These are phyloP conservation scores for Phalaenopsis hybrid DNA, from an alignment of 116 monocot genomes.

Conservation along the genomic window DNA sequence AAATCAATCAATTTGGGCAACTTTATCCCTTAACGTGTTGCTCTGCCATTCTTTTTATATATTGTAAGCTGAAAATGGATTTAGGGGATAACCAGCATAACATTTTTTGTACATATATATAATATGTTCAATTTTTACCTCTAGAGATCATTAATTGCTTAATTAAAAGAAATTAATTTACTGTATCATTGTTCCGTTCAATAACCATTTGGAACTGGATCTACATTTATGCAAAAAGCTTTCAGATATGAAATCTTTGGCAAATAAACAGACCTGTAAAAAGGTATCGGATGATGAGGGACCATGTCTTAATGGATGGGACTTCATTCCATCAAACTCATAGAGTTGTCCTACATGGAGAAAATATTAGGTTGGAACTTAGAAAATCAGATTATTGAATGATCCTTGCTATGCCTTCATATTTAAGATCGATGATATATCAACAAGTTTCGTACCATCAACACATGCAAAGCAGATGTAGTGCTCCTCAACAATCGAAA, in stretches of 20 bases:
- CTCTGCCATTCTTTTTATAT: neutral
- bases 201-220: neutral
- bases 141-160: neutral
- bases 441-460: neutral
- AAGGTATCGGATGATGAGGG: too few relatives aligned
- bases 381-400: neutral
- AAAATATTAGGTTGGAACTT: neutral
- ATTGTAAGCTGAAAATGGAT: neutral
- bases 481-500: too few relatives aligned
- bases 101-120: neutral
- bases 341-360: slow-evolving; percentile 20
- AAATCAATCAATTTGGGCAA: neutral
- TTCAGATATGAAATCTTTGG: neutral
- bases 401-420: too few relatives aligned
- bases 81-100: neutral
- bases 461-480: too few relatives aligned
- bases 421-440: neutral
- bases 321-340: too few relatives aligned
- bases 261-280: slow-evolving; percentile 38
- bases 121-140: neutral
- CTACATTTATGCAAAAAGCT: neutral
- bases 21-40: neutral
- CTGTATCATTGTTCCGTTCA: neutral
- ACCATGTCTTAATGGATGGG: too few relatives aligned
- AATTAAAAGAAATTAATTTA: neutral